phyloP scores from a whole-genome alignment of 257 asterid species.

The Ballota nigra region DNA sequence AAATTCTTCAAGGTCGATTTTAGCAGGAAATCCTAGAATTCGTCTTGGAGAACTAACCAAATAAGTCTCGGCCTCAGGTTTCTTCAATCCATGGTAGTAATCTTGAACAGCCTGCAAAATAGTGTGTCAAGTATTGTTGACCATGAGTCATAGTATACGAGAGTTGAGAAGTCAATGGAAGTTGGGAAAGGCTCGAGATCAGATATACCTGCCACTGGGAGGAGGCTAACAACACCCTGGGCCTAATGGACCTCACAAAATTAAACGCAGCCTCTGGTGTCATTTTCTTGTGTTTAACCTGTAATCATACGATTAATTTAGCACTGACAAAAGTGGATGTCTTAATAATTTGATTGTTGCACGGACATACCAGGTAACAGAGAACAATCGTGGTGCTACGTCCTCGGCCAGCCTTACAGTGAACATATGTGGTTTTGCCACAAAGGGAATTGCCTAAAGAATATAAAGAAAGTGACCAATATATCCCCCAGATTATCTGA shows the following conservation, averaged over 20 bases:
- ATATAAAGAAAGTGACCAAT: conserved; percentile 2
- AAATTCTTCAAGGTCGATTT: conserved; percentile 38
- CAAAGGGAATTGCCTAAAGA: conserved; percentile 53
- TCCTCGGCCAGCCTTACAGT: conserved; percentile 98
- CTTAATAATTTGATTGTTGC: background rate
- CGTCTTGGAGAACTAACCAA: conserved; percentile 11
- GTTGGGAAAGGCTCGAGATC: background rate
- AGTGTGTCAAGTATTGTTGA: background rate
- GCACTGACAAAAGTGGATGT: background rate
- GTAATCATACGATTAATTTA: background rate
- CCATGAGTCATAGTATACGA: background rate
- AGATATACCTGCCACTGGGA: conserved; percentile 74
- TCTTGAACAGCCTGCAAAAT: conserved; percentile 69
- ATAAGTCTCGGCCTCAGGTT: conserved; percentile 21
- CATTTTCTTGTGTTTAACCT: conserved; percentile 86
- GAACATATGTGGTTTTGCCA: conserved; percentile 80
- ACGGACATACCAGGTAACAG: conserved; percentile 68
- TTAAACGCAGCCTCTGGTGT: conserved; percentile 65
- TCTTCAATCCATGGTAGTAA: conserved; percentile 46
- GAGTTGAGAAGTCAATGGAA: background rate
- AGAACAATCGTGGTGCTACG: conserved; percentile 97
- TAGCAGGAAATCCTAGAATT: conserved; percentile 23
- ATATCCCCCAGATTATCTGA: background rate
- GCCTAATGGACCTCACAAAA: conserved; percentile 77
- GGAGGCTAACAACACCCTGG: conserved; percentile 79